These are phyloP conservation scores for Talaromyces albobiverticillius DNA, from an alignment of 2,329 filamentous ascomycete genomes.

Conservation along the genomic window DNA sequence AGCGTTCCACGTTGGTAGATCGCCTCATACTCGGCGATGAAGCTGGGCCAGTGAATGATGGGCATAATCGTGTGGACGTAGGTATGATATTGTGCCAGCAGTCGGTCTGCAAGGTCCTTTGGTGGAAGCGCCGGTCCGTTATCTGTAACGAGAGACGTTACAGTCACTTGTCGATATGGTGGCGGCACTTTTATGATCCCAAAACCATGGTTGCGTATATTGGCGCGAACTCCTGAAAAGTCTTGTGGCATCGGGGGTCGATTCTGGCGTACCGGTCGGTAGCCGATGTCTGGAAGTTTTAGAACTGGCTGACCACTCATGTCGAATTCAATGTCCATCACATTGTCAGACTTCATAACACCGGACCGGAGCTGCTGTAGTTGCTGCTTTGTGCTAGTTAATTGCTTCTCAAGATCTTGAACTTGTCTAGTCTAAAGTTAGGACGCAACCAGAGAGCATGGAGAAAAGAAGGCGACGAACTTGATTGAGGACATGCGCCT, in stretches of 20 bases:
- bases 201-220: conserved; percentile 69
- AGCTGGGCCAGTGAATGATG: conserved; percentile 82
- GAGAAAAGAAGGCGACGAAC: conserved; percentile 39
- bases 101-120: conserved; percentile 65
- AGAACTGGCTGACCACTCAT: conserved; percentile 44
- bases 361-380: conserved; percentile 70
- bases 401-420: conserved; percentile 91
- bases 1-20: conserved; percentile 67
- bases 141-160: conserved; percentile 49
- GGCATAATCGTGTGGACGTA: conserved; percentile 79
- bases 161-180: conserved; percentile 58
- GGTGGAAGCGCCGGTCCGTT: conserved; percentile 66
- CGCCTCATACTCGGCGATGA: conserved; percentile 71
- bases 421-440: conserved; percentile 60
- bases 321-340: conserved; percentile 43
- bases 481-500: conserved; percentile 98
- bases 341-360: conserved; percentile 50
- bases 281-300: conserved; percentile 63
- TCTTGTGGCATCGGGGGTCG: conserved; percentile 63
- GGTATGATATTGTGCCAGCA: conserved; percentile 72
- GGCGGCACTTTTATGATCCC: conserved; percentile 78
- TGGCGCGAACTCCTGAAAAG: conserved; percentile 67
- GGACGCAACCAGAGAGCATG: conserved; percentile 5
- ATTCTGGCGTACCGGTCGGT: conserved; percentile 63
- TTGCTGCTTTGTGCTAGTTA: conserved; percentile 75